Conservation (phyloP, 495 filamentous ascomycete species). For the Aspergillus cristatus region DNA sequence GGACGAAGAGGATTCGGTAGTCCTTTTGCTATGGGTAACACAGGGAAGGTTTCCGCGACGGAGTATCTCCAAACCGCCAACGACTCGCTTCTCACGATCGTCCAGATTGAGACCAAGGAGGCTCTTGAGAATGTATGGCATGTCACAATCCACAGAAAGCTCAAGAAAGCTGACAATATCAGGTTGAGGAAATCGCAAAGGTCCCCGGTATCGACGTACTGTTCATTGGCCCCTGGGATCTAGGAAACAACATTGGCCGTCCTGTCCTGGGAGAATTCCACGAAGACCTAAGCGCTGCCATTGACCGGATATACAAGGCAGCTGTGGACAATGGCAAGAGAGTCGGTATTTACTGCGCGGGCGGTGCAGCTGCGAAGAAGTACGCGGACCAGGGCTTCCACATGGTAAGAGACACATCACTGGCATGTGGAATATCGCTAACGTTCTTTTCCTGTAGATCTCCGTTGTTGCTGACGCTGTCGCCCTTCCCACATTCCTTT, state of each 20-base stretch:
- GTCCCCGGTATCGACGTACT: constrained; percentile 64
- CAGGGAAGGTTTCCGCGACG: constrained; percentile 1
- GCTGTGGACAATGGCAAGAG: constrained; percentile 56
- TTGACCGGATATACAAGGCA: constrained; percentile 50
- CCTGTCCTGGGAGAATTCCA: constrained; percentile 57
- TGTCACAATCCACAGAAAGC: constrained; percentile 12
- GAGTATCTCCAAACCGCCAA: constrained; percentile 68
- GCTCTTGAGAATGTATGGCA: constrained; percentile 47
- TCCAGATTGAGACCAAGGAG: constrained; percentile 75
- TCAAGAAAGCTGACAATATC: constrained; percentile 35
- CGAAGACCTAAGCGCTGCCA: constrained; percentile 54
- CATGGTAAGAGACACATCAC: constrained; percentile 46
- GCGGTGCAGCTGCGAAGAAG: constrained; percentile 50
- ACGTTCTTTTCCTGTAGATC: constrained; percentile 10
- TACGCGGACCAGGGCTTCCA: constrained; percentile 63
- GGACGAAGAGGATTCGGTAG: constrained; percentile 18
- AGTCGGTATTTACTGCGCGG: constrained; percentile 61
- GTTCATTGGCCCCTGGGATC: constrained; percentile 59
- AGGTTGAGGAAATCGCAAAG: constrained; percentile 64
- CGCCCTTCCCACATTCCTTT: constrained; percentile 30
- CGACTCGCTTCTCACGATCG: constrained; percentile 58
- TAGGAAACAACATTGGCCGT: constrained; percentile 62
- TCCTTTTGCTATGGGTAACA: constrained; percentile 15
- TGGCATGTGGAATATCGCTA: background rate
- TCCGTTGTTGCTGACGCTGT: constrained; percentile 48